Base-by-base conservation (phyloP, 2,329 filamentous ascomycete genomes). In the Emericellopsis cladophorae region DNA sequence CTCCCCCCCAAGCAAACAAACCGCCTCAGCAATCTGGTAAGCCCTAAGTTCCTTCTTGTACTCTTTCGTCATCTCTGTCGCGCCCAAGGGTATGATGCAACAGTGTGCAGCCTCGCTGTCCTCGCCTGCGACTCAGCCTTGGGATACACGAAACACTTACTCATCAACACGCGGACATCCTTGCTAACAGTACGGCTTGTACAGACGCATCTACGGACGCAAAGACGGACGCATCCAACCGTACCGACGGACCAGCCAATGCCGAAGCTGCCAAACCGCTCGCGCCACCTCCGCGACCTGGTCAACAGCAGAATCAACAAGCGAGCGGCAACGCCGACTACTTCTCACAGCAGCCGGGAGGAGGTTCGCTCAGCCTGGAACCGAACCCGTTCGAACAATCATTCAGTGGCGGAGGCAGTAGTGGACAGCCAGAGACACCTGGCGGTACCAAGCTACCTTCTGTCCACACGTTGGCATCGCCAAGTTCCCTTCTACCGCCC, bases 341-440 rank as follows among this genome's bases (percentile, higher is more conserved):
- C 61, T 87, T 86, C 59, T 72, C 74, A 40, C 70, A 67, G 44
- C 67, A 74, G 46, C 71, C 56, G 45, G 62, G 57, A 52, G 68
- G 64, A 49, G 44, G 42, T 15, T 72, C 70, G 40, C 62, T 88
- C 57, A 81, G 76, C 52, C 75, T 84, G 59, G 92, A 96, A 67
- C 88, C 88, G 45, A 96, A 98, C 62, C 90, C 92, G 8, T 96
- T 98, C 55, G 92, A 96, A 60, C 86, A 92, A 62, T 95, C 90
- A 7, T 98, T 98, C 58, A 80, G 75, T 50, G 68, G 68, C 39
- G 65, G 72, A 46, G 66, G 66, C 41, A 29, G 26, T 29, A 29
- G 26, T 29, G 12, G 9, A 29, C 64, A 70, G 21, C 74, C 78
- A 51, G 86, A 94, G 59, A 94, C 90, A 26, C 88, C 90, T 14